A percentile compares a stretch with the other conserved stretches of the same genome.
Conservation (phyloP, 148 eudicot genomes). For the Persicaria tinctoria region DNA sequence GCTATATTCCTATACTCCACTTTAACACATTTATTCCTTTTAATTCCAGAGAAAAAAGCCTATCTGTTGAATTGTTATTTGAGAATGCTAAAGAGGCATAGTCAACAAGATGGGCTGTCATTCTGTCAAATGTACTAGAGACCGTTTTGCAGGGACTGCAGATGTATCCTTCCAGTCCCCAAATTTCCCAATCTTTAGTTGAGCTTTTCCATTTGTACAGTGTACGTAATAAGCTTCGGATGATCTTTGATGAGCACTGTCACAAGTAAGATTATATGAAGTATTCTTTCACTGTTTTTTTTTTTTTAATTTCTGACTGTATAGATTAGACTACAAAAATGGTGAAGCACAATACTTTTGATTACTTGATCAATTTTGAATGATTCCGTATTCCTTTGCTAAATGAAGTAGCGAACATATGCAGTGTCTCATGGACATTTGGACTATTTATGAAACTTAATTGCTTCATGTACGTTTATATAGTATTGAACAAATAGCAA, state of each 20-base stretch:
- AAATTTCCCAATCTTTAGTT: conserved; percentile 50
- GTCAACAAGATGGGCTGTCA: conserved; percentile 35
- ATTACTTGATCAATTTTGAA: neutral
- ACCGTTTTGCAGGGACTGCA: conserved; percentile 62
- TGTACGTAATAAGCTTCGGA: conserved; percentile 66
- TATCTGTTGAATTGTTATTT: conserved; percentile 48
- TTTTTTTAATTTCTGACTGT: neutral
- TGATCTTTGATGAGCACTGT: conserved; percentile 58
- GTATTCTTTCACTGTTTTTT: neutral
- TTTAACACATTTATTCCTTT: neutral
- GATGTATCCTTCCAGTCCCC: conserved; percentile 60
- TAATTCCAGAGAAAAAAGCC: conserved; percentile 63
- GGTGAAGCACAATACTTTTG: neutral
- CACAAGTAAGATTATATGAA: conserved; percentile 43
- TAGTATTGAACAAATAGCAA: neutral
- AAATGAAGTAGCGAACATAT: neutral
- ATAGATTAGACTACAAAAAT: neutral
- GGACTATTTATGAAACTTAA: neutral
- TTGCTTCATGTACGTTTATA: neutral
- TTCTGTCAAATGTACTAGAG: conserved; percentile 50
- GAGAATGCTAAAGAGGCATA: conserved; percentile 64
- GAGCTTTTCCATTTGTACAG: conserved; percentile 52
- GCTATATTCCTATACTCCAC: neutral
- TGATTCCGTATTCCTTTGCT: neutral
- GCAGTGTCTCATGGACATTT: too few species aligned